phyloP scores from a whole-genome alignment of 768 basidiomycete genomes.

The Piloderma croceum region DNA sequence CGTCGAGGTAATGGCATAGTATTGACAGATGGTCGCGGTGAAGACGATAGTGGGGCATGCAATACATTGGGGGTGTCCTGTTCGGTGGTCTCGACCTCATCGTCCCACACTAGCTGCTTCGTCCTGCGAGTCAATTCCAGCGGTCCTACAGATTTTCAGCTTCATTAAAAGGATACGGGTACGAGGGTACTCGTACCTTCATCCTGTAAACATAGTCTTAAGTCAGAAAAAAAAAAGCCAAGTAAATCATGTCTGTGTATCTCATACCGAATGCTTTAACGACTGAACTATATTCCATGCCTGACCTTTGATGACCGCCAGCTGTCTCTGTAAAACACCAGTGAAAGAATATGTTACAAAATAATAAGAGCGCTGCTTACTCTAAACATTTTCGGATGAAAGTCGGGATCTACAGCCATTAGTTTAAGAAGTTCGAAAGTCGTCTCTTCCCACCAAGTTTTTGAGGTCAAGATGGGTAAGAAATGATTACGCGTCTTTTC shows the following conservation, averaged over 20 bases:
- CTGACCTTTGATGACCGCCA: constrained; percentile 92
- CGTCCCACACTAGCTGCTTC: constrained; percentile 81
- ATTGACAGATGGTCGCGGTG: constrained; percentile 56
- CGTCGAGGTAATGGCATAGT: constrained; percentile 53
- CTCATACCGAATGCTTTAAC: constrained; percentile 63
- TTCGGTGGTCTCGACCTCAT: constrained; percentile 63
- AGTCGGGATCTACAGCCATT: constrained; percentile 79
- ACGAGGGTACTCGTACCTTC: constrained; percentile 57
- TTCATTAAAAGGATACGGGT: constrained; percentile 1
- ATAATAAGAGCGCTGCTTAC: constrained; percentile 32
- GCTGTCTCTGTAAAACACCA: constrained; percentile 51
- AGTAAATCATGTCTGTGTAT: constrained; percentile 1
- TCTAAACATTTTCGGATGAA: constrained; percentile 86
- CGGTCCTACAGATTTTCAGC: constrained; percentile 50
- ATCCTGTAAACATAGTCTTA: constrained; percentile 43
- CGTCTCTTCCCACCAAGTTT: constrained; percentile 88
- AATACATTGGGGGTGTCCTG: constrained; percentile 32
- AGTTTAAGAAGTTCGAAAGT: constrained; percentile 69
- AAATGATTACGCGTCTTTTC: constrained; percentile 78
- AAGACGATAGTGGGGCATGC: constrained; percentile 32
- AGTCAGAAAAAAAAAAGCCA: constrained; percentile 4
- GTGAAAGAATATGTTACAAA: constrained; percentile 4
- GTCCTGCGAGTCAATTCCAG: constrained; percentile 81
- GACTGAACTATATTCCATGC: constrained; percentile 89
- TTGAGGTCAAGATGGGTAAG: constrained; percentile 74